Evolutionary conservation across 169 alveolate species (phyloP).

Genomic region (Babesia sp.): DNA sequence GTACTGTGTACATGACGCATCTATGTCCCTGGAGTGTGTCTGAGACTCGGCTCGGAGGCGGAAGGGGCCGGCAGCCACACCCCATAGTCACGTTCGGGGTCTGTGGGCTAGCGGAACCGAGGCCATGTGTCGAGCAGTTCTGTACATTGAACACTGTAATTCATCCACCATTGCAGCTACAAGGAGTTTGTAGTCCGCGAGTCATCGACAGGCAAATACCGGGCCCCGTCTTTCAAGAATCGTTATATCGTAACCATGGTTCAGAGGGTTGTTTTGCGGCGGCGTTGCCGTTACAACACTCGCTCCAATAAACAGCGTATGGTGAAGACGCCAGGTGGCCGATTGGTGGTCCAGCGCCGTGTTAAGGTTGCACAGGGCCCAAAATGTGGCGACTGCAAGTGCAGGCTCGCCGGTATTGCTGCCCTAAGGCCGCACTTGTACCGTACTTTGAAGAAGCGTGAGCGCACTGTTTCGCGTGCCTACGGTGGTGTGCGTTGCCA

Average conservation of each 20-base stretch:
- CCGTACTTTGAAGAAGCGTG: conserved; percentile 69
- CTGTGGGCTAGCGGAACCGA: neutral
- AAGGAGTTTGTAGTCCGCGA: conserved; percentile 1
- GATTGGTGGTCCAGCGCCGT: conserved; percentile 74
- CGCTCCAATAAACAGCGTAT: conserved; percentile 82
- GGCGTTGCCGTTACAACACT: conserved; percentile 84
- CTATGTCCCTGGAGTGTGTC: neutral
- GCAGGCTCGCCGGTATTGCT: conserved; percentile 73
- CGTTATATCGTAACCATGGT: conserved; percentile 73
- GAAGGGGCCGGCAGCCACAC: conserved; percentile 8
- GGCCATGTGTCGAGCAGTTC: neutral
- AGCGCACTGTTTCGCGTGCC: conserved; percentile 88
- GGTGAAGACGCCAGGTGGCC: conserved; percentile 89
- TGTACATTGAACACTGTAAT: neutral
- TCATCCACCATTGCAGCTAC: neutral
- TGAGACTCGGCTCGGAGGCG: neutral
- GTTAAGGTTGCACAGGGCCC: conserved; percentile 80
- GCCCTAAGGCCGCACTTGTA: conserved; percentile 80
- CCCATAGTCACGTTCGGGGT: conserved; percentile 24
- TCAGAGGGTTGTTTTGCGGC: conserved; percentile 87
- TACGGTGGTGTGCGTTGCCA: conserved; percentile 89
- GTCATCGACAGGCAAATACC: neutral
- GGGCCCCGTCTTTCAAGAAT: neutral
- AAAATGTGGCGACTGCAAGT: conserved; percentile 82
- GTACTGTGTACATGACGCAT: neutral